These are phyloP conservation scores for Crithidia expoeki DNA, from an alignment of 208 protist genomes.

Conservation along the genomic window DNA sequence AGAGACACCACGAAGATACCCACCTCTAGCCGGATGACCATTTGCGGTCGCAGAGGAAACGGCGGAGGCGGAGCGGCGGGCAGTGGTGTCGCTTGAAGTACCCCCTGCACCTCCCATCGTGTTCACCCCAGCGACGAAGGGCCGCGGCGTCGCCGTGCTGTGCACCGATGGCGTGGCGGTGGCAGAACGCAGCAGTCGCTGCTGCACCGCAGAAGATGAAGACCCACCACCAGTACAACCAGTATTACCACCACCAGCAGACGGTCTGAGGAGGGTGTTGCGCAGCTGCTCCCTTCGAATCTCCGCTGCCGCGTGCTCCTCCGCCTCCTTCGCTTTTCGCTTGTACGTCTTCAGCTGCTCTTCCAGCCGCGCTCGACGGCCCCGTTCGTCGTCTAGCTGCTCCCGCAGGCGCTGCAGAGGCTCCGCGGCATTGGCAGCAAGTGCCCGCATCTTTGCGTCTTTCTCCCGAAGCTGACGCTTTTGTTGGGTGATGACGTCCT, in stretches of 20 bases:
- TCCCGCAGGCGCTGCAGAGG: conserved; percentile 75
- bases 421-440: conserved; percentile 61
- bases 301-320: conserved; percentile 74
- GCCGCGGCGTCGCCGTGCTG: conserved; percentile 18
- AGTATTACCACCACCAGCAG: neutral
- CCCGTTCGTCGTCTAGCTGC: conserved; percentile 87
- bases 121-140: neutral
- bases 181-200: conserved; percentile 12
- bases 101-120: neutral
- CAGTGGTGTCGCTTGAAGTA: neutral
- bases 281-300: conserved; percentile 83
- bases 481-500: conserved; percentile 67
- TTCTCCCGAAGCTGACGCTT: conserved; percentile 86
- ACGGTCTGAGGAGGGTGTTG: conserved; percentile 14
- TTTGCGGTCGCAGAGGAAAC: no score
- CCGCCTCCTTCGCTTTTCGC: conserved; percentile 77
- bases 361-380: conserved; percentile 70
- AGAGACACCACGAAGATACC: no score
- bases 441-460: conserved; percentile 70
- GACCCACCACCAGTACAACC: neutral
- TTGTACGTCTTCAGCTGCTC: conserved; percentile 74
- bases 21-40: no score
- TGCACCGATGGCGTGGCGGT: conserved; percentile 25
- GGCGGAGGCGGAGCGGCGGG: neutral
- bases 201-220: neutral